Evolutionary conservation across 2,329 filamentous ascomycete species (phyloP), one percentile per base, ranked within the genome.

Genomic region (Colletotrichum sp.): DNA sequence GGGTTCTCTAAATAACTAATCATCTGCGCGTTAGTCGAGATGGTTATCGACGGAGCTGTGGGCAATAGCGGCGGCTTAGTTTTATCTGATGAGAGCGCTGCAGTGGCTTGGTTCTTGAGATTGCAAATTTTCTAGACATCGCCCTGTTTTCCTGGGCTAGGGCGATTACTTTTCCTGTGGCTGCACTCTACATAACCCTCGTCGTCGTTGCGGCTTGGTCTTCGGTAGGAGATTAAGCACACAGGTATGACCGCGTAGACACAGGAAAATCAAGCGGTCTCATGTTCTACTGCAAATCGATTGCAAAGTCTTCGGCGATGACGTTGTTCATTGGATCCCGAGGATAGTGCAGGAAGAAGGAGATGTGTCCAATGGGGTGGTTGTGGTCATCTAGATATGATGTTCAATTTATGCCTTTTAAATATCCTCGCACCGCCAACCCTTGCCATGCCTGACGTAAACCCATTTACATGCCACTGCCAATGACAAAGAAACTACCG

Each of bases 151-250:
- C 39, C 0, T 44, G 39, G 0, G 0, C 39, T 22, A 7, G 39
- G 12, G 19, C 0, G 39, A 0, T 0, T 48, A 7, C 19, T 12
- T 44, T 44, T n/a, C 39, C 0, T 48, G 9, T 22, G 39, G 9
- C 3, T n/a, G 3, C 12, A 12, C 9, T n/a, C 39, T 44, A 7
- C 39, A 1, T 19, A 11, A 11, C 19, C 19, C 9, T n/a, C 39
- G 19, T 44, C 9, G 39, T 44, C 39, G 36, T 9, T 11, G 19
- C 32, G 32, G 13, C 6, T 34, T 44, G 8, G 39, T 12, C 19
- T 44, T n/a, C 5, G 19, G 2, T 44, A 1, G 9, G 1, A 44
- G 39, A 44, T n/a, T 0, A 6, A 48, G 39, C 12, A 48, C 39
- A 44, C 1, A 7, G 3, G 1, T 11, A n/a, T 4, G 9, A 3